phyloP scores from a whole-genome alignment of 2,329 filamentous ascomycete species.

The Epichloe baconii region DNA sequence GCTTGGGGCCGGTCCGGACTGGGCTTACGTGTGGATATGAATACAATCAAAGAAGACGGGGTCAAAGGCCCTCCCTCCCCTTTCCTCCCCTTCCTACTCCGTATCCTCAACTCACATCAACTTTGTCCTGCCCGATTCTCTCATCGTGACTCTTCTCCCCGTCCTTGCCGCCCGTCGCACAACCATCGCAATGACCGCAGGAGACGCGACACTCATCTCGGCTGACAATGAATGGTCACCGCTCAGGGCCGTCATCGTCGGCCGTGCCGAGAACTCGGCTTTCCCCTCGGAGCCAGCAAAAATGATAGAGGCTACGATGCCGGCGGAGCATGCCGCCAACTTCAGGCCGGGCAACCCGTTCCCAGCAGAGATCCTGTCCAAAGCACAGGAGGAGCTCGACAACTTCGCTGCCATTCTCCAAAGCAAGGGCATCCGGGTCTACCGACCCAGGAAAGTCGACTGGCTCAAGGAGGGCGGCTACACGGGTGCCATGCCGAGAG shows the following conservation, averaged over 20 bases:
- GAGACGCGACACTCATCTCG: neutral
- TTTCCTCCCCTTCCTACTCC: too few species aligned
- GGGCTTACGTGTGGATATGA: too few species aligned
- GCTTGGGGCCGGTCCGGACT: too few species aligned
- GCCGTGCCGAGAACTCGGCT: constrained; percentile 12
- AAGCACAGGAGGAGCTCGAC: constrained; percentile 13
- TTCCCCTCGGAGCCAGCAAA: constrained; percentile 12
- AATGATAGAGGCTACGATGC: constrained; percentile 12
- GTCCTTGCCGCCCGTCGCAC: neutral
- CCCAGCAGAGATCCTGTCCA: constrained; percentile 9
- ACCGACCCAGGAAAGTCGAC: constrained; percentile 10
- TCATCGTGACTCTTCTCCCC: neutral
- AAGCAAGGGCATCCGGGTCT: constrained; percentile 10
- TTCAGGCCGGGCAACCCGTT: constrained; percentile 12
- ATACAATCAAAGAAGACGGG: too few species aligned
- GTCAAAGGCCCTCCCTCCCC: too few species aligned
- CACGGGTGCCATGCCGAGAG: constrained; percentile 21
- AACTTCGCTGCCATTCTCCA: constrained; percentile 11
- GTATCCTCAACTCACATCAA: too few species aligned
- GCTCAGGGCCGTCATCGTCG: constrained; percentile 14
- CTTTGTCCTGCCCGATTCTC: too few species aligned
- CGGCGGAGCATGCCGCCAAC: neutral
- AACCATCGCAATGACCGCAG: neutral
- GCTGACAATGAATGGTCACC: constrained; percentile 15
- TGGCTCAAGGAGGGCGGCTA: constrained; percentile 15